Evolutionary conservation across 1,284 basidiomycete species (phyloP), one percentile per base, ranked within the genome.

Genomic region (Boletus austroedulis): DNA sequence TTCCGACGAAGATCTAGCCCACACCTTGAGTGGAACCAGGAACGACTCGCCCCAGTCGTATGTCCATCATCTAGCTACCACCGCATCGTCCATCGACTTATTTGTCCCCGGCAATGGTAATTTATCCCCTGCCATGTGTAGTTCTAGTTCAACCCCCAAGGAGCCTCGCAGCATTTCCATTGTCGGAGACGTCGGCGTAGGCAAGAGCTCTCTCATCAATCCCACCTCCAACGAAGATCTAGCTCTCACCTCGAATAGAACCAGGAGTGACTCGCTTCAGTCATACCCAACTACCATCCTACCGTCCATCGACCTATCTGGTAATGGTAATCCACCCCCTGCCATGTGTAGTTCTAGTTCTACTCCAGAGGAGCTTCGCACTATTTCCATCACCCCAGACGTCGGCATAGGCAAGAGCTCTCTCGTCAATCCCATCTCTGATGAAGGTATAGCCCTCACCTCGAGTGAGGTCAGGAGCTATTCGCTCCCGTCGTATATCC

Each of bases 161-260:
- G 12, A 10, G 10, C 29, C 10, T 6, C 29, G 29, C 12, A 31
- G 12, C 29, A 44, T 70, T 46, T 45, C 73, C 28, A 68, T 70
- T 41, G 56, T 70, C 14, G 69, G 72, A 32, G 67, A 73, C 43
- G 57, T 62, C 19, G 72, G 67, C 10, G 70, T 60, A 21, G 72
- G 72, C 11, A 71, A 71, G 57, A 73, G 69, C 45, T 73, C 69
- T 14, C 65, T 72, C 46, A 53, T 74, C 56, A 73, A 71, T 46
- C 66, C 73, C 36, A 71, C 73, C 34, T 57, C 64, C 1, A 71
- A 63, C 34, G 2, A 43, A 14, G 5, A 55, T 2, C 31, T 50
- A 3, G 69, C 71, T 23, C 23, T 3, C n/a, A n/a, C n/a, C n/a
- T n/a, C n/a, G n/a, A n/a, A n/a, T n/a, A n/a, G n/a, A n/a, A n/a